A percentile compares a stretch with the other conserved stretches of the same genome.
Conservation (phyloP, 169 alveolate species). For the Eimeria necatrix region DNA sequence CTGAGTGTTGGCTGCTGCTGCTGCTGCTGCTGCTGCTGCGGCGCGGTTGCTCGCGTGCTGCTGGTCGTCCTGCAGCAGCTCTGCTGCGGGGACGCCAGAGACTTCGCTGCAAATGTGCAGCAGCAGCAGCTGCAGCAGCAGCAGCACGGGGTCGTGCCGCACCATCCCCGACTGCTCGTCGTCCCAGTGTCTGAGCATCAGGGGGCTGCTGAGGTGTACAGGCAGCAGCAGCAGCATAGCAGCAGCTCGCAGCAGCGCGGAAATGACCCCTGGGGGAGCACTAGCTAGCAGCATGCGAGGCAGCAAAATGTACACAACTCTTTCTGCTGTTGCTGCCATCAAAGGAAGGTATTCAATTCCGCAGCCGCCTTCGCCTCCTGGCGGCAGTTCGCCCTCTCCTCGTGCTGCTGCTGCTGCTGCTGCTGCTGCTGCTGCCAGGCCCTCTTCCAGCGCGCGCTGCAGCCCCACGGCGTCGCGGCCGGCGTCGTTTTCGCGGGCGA, state of each 20-base stretch:
- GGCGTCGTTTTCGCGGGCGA: background rate
- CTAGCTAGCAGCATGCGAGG: constrained; percentile 64
- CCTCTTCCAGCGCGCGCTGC: constrained; percentile 9
- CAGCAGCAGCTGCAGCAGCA: constrained; percentile 67
- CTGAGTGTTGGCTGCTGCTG: constrained; percentile 46
- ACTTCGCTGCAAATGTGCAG: constrained; percentile 53
- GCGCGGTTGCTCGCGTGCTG: background rate
- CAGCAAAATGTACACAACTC: constrained; percentile 33
- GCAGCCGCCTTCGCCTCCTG: constrained; percentile 59
- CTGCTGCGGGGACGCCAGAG: constrained; percentile 44
- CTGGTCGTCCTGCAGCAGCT: constrained; percentile 35
- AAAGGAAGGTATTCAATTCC: constrained; percentile 15
- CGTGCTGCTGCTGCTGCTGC: constrained; percentile 64
- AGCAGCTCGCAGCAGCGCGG: constrained; percentile 50
- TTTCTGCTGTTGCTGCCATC: constrained; percentile 65
- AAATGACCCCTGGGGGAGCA: constrained; percentile 19
- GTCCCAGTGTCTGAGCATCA: background rate
- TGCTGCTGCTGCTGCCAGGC: constrained; percentile 45
- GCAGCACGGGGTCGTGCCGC: constrained; percentile 72
- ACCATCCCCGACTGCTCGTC: constrained; percentile 41
- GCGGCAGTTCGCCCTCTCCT: constrained; percentile 4
- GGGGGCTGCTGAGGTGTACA: constrained; percentile 67
- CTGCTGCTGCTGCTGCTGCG: constrained; percentile 63
- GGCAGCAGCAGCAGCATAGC: constrained; percentile 69
- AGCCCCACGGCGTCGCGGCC: background rate